Percentiles rank a stretch among this genome's conserved stretches.
These are phyloP conservation scores for Backusella macrospora DNA, from an alignment of 192 early-diverging fungal genomes.

Conservation along the genomic window DNA sequence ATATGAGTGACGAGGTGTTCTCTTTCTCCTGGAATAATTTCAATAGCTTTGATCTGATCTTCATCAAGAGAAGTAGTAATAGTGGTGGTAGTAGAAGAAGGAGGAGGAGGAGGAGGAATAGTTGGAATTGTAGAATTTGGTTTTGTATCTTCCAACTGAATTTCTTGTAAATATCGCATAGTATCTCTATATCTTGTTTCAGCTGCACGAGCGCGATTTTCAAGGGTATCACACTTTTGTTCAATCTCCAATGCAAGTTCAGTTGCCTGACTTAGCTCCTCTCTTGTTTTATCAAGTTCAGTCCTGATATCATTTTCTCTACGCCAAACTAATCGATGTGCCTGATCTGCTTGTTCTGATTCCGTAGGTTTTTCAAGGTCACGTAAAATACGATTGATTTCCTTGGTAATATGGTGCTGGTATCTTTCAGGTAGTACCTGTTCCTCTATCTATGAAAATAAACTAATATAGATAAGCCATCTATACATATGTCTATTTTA, in stretches of 20 bases:
- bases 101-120: not conserved
- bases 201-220: constrained; percentile 27
- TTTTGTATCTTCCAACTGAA: constrained; percentile 13
- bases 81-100: too few species aligned
- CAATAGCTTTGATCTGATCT: not conserved
- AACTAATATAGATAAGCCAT: not conserved
- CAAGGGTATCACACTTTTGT: constrained; percentile 32
- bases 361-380: constrained; percentile 62
- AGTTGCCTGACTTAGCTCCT: constrained; percentile 30
- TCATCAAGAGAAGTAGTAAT: not conserved
- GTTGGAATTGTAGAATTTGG: not conserved
- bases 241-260: constrained; percentile 32
- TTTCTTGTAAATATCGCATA: constrained; percentile 27
- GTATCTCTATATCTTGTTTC: constrained; percentile 35
- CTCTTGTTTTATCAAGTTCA: constrained; percentile 35
- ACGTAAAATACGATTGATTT: constrained; percentile 82
- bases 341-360: constrained; percentile 32
- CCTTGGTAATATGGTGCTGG: constrained; percentile 76
- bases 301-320: constrained; percentile 41
- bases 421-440: constrained; percentile 73
- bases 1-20: constrained; percentile 38
- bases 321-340: constrained; percentile 36
- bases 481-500: constrained; percentile 29
- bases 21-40: not conserved
- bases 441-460: constrained; percentile 67